Percentiles rank a stretch among this genome's conserved stretches.
Evolutionary conservation across 2,329 filamentous ascomycete species (phyloP).

Genomic region (Dactylonectria macrodidyma): DNA sequence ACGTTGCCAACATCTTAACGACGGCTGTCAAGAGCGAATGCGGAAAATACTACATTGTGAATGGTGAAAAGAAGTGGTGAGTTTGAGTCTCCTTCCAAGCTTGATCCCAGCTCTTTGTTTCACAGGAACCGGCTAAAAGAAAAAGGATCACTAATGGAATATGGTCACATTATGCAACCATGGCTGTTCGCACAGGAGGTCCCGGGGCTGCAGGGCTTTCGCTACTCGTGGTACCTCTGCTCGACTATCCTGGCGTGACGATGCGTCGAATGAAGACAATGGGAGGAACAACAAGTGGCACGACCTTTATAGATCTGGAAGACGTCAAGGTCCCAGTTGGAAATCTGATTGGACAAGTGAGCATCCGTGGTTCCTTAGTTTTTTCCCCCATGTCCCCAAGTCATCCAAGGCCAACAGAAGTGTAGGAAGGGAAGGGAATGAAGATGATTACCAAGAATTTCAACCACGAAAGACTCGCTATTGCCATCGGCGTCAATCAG

Average conservation of each 20-base stretch:
- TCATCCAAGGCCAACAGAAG: too few species aligned
- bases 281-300: constrained; percentile 76
- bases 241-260: constrained; percentile 74
- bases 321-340: constrained; percentile 79
- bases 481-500: constrained; percentile 75
- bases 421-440: constrained; percentile 78
- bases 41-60: constrained; percentile 78
- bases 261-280: constrained; percentile 78
- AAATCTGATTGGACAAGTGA: constrained; percentile 73
- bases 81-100: background rate
- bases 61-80: constrained; percentile 74
- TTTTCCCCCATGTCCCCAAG: too few species aligned
- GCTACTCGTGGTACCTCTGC: constrained; percentile 78
- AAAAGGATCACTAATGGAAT: constrained; percentile 84
- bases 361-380: background rate
- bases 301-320: constrained; percentile 83
- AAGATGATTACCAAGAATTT: constrained; percentile 83
- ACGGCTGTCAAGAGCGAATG: constrained; percentile 74
- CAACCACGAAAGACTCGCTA: constrained; percentile 82
- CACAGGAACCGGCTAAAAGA: too few species aligned
- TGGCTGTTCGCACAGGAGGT: constrained; percentile 82
- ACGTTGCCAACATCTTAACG: constrained; percentile 81
- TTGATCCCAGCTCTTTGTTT: too few species aligned
- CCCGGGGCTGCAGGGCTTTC: constrained; percentile 75
- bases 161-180: constrained; percentile 77